Evolutionary conservation across 169 alveolate genomes (phyloP).

Genomic region (Plasmodium yoelii): DNA sequence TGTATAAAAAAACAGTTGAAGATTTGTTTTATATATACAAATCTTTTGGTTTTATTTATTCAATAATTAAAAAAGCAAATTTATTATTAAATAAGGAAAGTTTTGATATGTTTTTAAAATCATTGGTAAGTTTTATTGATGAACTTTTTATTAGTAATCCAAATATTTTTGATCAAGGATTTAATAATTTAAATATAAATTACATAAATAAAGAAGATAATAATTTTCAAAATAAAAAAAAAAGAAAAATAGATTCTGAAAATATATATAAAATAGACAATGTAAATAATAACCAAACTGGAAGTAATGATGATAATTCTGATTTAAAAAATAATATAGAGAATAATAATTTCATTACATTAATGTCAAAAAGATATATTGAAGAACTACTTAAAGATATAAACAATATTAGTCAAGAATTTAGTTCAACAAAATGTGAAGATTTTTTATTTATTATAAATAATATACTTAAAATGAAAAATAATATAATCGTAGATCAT

Average conservation of each 20-base stretch:
- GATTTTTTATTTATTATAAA: slow-evolving; percentile 66
- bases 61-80: slow-evolving; percentile 69
- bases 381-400: slow-evolving; percentile 68
- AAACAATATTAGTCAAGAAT: slow-evolving; percentile 21
- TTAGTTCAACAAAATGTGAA: slow-evolving; percentile 26
- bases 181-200: not conserved
- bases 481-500: slow-evolving; percentile 8
- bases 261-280: slow-evolving; percentile 5
- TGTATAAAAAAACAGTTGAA: slow-evolving; percentile 70
- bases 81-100: slow-evolving; percentile 43
- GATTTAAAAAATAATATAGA: slow-evolving; percentile 1
- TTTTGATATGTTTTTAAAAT: slow-evolving; percentile 62
- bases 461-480: slow-evolving; percentile 55
- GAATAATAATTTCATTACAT: slow-evolving; percentile 8
- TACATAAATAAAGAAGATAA: slow-evolving; percentile 14
- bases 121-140: slow-evolving; percentile 67
- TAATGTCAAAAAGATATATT: slow-evolving; percentile 45
- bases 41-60: slow-evolving; percentile 66
- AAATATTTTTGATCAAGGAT: slow-evolving; percentile 21
- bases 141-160: slow-evolving; percentile 59
- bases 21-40: slow-evolving; percentile 74
- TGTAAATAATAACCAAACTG: not conserved
- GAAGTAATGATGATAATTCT: not conserved
- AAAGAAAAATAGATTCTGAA: slow-evolving; percentile 34
- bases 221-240: slow-evolving; percentile 20